Percentiles rank a stretch among this genome's conserved stretches.
Evolutionary conservation across 495 filamentous ascomycete genomes (phyloP).

Genomic region (Aspergillus cristatus): DNA sequence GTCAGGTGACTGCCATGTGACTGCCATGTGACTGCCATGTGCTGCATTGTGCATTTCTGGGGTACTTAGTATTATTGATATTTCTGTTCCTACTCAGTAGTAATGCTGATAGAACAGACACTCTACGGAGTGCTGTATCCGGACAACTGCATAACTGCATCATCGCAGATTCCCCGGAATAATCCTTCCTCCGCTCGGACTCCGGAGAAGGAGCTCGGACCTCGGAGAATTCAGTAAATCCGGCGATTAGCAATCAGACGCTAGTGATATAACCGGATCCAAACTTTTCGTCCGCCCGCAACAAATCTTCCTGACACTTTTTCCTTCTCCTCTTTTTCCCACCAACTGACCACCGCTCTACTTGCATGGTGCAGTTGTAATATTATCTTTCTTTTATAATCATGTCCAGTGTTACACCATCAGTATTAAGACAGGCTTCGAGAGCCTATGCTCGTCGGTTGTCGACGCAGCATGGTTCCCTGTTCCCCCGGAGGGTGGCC

Average conservation of each 20-base stretch:
- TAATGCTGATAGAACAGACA: no score
- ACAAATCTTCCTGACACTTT: background rate
- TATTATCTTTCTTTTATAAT: constrained; percentile 14
- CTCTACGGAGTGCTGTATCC: no score
- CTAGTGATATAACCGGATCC: constrained; percentile 23
- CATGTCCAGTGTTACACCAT: constrained; percentile 67
- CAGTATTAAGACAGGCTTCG: constrained; percentile 69
- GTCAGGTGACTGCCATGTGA: no score
- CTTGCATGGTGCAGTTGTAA: constrained; percentile 14
- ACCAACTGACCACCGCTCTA: constrained; percentile 11
- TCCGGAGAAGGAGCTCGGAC: no score
- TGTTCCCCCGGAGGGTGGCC: constrained; percentile 39
- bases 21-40: no score
- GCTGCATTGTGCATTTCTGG: no score
- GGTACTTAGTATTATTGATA: no score
- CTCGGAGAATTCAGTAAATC: constrained; percentile 17
- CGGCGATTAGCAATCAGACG: constrained; percentile 2
- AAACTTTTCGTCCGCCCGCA: constrained; percentile 12
- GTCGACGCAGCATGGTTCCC: constrained; percentile 31
- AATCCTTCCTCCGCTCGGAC: no score
- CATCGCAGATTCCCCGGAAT: no score
- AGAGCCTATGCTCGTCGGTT: constrained; percentile 53
- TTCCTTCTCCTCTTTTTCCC: constrained; percentile 2
- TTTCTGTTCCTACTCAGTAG: no score
- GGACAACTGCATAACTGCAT: no score